These are phyloP conservation scores for button mushroom (Agaricus bisporus) DNA, from an alignment of 768 basidiomycete species.

Conservation along the genomic window DNA sequence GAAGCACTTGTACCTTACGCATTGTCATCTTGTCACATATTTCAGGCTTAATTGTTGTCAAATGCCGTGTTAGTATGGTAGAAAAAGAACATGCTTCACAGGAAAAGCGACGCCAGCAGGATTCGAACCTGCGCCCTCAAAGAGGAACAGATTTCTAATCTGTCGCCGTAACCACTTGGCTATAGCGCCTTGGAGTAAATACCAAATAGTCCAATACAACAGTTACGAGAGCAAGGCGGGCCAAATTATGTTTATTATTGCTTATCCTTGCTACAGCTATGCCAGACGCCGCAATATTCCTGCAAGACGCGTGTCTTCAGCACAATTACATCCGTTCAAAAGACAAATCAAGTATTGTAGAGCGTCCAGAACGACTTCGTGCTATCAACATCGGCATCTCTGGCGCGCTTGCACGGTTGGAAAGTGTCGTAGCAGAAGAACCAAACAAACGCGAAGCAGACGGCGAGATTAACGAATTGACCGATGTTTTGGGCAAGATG, in stretches of 20 bases:
- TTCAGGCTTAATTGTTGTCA: no score
- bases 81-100: no score
- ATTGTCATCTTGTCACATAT: no score
- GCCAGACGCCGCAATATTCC: conserved; percentile 28
- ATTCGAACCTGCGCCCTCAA: conserved; percentile 54
- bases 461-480: conserved; percentile 15
- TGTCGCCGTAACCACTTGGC: conserved; percentile 79
- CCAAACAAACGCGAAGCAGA: not conserved
- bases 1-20: no score
- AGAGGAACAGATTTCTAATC: conserved; percentile 71
- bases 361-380: conserved; percentile 83
- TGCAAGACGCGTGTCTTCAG: conserved; percentile 69
- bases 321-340: conserved; percentile 76
- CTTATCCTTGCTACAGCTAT: not conserved
- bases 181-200: conserved; percentile 46
- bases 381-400: conserved; percentile 81
- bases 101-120: conserved; percentile 13
- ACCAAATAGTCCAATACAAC: no score
- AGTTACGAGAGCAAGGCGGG: no score
- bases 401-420: conserved; percentile 70
- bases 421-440: conserved; percentile 20
- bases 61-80: no score
- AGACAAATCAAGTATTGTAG: conserved; percentile 74
- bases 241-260: no score
- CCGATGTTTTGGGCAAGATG: conserved; percentile 22